Conservation (phyloP, 768 basidiomycete genomes). For the Kwoniella dendrophila region DNA sequence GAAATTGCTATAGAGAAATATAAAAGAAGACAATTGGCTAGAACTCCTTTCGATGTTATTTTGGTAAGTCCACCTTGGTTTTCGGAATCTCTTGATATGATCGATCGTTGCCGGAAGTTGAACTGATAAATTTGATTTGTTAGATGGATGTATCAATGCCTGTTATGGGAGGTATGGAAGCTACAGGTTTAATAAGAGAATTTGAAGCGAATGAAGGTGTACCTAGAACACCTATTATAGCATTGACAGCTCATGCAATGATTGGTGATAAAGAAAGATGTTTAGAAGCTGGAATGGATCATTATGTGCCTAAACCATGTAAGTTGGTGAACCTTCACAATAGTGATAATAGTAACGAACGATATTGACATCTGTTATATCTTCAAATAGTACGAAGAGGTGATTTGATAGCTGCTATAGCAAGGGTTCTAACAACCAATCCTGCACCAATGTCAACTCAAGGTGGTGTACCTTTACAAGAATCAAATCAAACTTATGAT, state of each 20-base stretch:
- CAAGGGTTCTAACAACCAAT: conserved; percentile 39
- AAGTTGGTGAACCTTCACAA: not conserved
- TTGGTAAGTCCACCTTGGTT: conserved; percentile 63
- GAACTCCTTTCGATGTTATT: conserved; percentile 84
- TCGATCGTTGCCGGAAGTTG: too few species aligned
- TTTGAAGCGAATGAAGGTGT: conserved; percentile 76
- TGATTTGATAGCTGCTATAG: conserved; percentile 53
- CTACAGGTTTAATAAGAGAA: conserved; percentile 84
- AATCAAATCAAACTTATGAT: conserved; percentile 5
- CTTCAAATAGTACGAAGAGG: conserved; percentile 40
- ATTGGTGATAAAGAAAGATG: conserved; percentile 57
- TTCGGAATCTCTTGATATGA: too few species aligned
- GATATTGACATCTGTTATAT: not conserved
- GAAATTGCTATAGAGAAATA: conserved; percentile 84
- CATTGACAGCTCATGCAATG: conserved; percentile 92
- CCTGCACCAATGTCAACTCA: conserved; percentile 1
- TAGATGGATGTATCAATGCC: conserved; percentile 89
- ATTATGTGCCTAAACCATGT: conserved; percentile 21
- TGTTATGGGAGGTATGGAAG: conserved; percentile 94
- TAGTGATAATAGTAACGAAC: not conserved
- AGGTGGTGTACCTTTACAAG: conserved; percentile 5
- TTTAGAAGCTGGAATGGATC: conserved; percentile 51
- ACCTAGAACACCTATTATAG: conserved; percentile 84
- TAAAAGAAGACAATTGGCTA: conserved; percentile 60
- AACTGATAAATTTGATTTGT: not conserved